phyloP scores from a whole-genome alignment of 2,329 filamentous ascomycete genomes.

The Neonectria magnoliae region DNA sequence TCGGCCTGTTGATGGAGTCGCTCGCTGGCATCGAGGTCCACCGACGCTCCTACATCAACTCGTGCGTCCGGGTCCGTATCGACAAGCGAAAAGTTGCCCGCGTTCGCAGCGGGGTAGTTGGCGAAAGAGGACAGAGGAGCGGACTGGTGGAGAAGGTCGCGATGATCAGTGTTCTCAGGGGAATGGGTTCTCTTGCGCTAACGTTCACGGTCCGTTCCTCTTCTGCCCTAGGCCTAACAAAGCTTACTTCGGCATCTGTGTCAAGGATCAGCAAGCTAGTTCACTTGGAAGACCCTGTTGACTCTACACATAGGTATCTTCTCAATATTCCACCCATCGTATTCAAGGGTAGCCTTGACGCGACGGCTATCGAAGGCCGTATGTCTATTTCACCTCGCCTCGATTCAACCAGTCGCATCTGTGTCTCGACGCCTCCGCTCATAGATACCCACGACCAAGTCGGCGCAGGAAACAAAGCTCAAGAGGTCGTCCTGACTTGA shows the following conservation, averaged over 20 bases:
- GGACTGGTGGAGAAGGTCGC: neutral
- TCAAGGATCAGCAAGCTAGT: neutral
- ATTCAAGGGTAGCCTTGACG: neutral
- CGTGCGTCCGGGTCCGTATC: neutral
- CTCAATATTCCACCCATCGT: neutral
- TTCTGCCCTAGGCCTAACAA: too few species aligned
- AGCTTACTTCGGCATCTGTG: too few species aligned
- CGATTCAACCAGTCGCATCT: neutral
- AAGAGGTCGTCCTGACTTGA: neutral
- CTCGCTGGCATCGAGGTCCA: neutral
- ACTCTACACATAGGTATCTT: too few species aligned
- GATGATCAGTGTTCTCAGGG: too few species aligned
- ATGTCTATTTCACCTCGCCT: neutral
- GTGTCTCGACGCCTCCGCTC: neutral
- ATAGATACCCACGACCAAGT: constrained; percentile 1
- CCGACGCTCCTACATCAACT: neutral
- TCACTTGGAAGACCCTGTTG: too few species aligned
- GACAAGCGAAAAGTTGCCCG: neutral
- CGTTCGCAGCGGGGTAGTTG: neutral
- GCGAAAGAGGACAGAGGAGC: too few species aligned
- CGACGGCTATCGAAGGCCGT: neutral
- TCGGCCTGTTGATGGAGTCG: neutral
- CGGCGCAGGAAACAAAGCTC: neutral
- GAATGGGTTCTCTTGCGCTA: too few species aligned
- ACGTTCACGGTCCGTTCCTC: too few species aligned